Evolutionary conservation across 306 rosid species (phyloP).

Genomic region (Glycyrrhiza uralensis): DNA sequence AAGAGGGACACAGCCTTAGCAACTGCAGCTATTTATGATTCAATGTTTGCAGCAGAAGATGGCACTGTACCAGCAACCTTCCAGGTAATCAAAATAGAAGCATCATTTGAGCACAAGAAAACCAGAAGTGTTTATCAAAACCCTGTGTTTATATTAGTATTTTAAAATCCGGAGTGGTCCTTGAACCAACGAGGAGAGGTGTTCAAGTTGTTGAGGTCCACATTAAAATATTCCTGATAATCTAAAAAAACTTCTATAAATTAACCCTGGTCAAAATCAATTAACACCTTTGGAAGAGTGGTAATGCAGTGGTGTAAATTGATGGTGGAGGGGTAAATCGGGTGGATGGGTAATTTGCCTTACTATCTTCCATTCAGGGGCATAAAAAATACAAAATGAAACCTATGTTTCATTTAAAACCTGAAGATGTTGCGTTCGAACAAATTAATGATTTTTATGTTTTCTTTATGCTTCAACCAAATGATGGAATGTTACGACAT

Average conservation of each 20-base stretch:
- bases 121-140: background rate
- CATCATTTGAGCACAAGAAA: background rate
- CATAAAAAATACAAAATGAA: background rate
- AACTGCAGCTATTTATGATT: conserved; percentile 90
- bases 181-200: background rate
- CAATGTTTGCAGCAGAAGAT: conserved; percentile 90
- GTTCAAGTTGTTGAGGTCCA: background rate
- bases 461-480: background rate
- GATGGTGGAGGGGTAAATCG: background rate
- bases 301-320: background rate
- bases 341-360: background rate
- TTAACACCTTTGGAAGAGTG: background rate
- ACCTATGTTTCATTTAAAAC: too few relatives aligned
- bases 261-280: background rate
- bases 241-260: background rate
- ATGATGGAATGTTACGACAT: background rate
- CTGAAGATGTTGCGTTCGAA: background rate
- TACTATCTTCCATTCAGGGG: background rate
- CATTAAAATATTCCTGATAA: background rate
- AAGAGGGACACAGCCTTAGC: conserved; percentile 88
- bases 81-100: conserved; percentile 54
- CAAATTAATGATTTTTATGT: background rate
- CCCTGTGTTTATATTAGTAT: background rate
- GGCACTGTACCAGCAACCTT: conserved; percentile 95
- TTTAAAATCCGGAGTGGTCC: background rate